A percentile compares a stretch with the other conserved stretches of the same genome.
These are phyloP conservation scores for Clausena lansium DNA, from an alignment of 345 rosid genomes.

Conservation along the genomic window DNA sequence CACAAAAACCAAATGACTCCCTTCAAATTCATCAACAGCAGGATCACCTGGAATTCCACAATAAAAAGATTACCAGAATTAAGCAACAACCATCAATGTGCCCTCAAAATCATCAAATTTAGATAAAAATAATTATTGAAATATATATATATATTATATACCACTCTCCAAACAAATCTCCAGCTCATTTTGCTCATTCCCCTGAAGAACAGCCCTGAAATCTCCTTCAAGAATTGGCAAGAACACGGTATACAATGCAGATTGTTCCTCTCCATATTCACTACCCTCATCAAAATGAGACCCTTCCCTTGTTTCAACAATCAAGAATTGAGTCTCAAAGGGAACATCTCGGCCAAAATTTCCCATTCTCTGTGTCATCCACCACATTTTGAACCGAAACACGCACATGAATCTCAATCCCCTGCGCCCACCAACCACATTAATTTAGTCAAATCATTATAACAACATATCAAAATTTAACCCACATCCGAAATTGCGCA, in stretches of 20 bases:
- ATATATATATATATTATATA: neutral
- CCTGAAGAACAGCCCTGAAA: slow-evolving; percentile 69
- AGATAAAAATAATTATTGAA: too few species aligned
- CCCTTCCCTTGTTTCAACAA: slow-evolving; percentile 46
- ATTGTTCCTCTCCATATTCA: slow-evolving; percentile 21
- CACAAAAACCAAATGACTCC: slow-evolving; percentile 54
- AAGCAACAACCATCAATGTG: neutral
- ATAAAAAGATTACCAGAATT: neutral
- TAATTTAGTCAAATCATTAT: neutral
- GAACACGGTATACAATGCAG: slow-evolving; percentile 43
- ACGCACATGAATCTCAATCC: slow-evolving; percentile 65
- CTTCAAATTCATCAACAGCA: slow-evolving; percentile 49
- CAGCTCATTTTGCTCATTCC: slow-evolving; percentile 53
- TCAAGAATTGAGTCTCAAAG: slow-evolving; percentile 61
- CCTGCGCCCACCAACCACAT: slow-evolving; percentile 29
- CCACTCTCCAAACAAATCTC: slow-evolving; percentile 76
- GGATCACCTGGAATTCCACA: slow-evolving; percentile 49
- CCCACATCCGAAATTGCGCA: neutral
- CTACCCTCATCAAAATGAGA: slow-evolving; percentile 34
- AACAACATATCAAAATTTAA: neutral
- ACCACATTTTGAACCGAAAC: slow-evolving; percentile 73
- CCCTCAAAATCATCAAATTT: slow-evolving; percentile 1
- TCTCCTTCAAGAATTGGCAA: slow-evolving; percentile 65
- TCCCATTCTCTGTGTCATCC: slow-evolving; percentile 83
- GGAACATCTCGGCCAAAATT: slow-evolving; percentile 55